Percentiles rank a stretch among this genome's conserved stretches.
Conservation (phyloP, 805 yeast species). For the Zygoascus flipseniorum region DNA sequence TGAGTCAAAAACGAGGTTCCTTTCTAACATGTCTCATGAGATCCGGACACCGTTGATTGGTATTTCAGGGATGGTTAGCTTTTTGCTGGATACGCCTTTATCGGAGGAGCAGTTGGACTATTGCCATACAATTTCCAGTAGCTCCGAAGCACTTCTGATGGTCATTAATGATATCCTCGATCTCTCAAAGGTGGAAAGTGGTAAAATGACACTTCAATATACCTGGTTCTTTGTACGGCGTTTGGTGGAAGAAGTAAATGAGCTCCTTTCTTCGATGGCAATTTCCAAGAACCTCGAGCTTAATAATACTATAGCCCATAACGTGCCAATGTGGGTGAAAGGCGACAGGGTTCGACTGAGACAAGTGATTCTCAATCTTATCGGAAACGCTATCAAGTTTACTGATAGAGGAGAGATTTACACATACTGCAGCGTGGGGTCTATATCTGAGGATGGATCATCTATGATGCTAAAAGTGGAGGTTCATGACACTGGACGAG, state of each 20-base stretch:
- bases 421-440: constrained; percentile 16
- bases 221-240: constrained; percentile 27
- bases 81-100: constrained; percentile 26
- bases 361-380: constrained; percentile 27
- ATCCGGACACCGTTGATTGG: constrained; percentile 31
- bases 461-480: constrained; percentile 21
- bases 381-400: constrained; percentile 31
- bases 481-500: constrained; percentile 30
- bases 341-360: constrained; percentile 30
- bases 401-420: constrained; percentile 28
- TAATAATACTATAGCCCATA: constrained; percentile 23
- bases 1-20: constrained; percentile 31
- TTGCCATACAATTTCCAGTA: constrained; percentile 28
- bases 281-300: constrained; percentile 27
- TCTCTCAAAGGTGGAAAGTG: constrained; percentile 30
- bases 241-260: constrained; percentile 28
- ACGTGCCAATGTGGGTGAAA: constrained; percentile 26
- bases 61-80: constrained; percentile 30
- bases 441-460: constrained; percentile 4
- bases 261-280: constrained; percentile 26
- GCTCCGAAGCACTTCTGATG: constrained; percentile 27
- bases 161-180: constrained; percentile 30
- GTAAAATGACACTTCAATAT: constrained; percentile 26
- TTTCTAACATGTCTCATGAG: constrained; percentile 31
- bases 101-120: constrained; percentile 28